Base-by-base conservation (phyloP, 495 filamentous ascomycete genomes). In the Articulospora tetracladia region DNA sequence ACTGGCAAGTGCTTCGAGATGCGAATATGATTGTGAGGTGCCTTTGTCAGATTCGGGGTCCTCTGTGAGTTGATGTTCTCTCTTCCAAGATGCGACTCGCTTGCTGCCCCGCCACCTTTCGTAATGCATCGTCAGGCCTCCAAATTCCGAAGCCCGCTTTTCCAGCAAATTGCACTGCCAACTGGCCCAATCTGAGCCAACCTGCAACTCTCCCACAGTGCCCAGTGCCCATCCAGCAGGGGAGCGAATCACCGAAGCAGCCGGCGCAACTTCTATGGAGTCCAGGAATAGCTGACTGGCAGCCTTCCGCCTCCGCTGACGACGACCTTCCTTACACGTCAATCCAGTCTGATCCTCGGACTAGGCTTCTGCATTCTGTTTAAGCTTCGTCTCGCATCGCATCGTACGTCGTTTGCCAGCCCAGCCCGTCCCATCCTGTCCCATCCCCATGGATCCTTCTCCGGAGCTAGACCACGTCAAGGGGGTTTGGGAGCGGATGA, bases 401-500 rank as follows among this genome's bases (percentile, higher is more conserved):
- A 44, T 44, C 39, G 39, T 44, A 32, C 4, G n/a, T 44, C 39
- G 39, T 44, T 15, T 19, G n/a, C n/a, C n/a, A n/a, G n/a, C n/a
- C n/a, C n/a, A n/a, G n/a, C n/a, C n/a, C n/a, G n/a, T n/a, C n/a
- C n/a, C n/a, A n/a, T n/a, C n/a, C n/a, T 17, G 7, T 12, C 3
- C 39, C 39, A 17, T n/a, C 39, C 15, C 11, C 17, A 44, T 44
- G 39, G 39, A 44, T 15, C n/a, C 39, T 44, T 44, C 39, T 44
- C 11, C 39, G 20, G 55, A 61, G 32, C 47, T 68, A 22, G 53
- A 62, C 13, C 63, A 66, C 58, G 62, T 66, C 12, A 41, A 28
- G 20, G 56, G 28, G 0, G 63, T 66, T 23, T 69, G 63, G 63
- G 30, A 60, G 26, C 53, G 48, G 0, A 64, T 65, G 65, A 39